These are phyloP conservation scores for Leccinellum albellum DNA, from an alignment of 768 basidiomycete species.

Conservation along the genomic window DNA sequence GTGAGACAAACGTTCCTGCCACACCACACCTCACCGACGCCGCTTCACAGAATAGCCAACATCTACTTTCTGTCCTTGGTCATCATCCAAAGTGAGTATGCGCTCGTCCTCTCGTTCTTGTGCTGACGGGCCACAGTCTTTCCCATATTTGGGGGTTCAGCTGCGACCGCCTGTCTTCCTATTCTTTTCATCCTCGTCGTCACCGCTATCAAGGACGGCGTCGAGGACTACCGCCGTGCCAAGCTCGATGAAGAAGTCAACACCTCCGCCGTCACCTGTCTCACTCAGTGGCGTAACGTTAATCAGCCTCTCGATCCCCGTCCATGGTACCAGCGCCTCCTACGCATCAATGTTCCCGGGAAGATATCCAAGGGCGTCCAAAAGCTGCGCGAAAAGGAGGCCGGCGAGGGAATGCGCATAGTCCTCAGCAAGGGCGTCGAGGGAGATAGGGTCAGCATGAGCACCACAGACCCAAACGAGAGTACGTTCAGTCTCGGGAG, in stretches of 20 bases:
- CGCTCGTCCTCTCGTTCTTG: background rate
- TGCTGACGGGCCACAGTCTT: slow-evolving; percentile 54
- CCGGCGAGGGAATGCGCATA: slow-evolving; percentile 58
- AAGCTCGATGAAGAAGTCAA: slow-evolving; percentile 90
- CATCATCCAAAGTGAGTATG: slow-evolving; percentile 63
- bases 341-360: slow-evolving; percentile 68
- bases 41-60: slow-evolving; percentile 67
- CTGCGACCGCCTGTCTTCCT: slow-evolving; percentile 79
- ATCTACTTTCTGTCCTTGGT: slow-evolving; percentile 87
- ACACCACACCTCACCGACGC: background rate
- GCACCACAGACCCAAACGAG: slow-evolving; percentile 41
- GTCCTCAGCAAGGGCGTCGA: slow-evolving; percentile 49
- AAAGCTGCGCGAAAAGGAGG: slow-evolving; percentile 80
- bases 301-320: slow-evolving; percentile 81
- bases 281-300: slow-evolving; percentile 86
- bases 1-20: slow-evolving; percentile 34
- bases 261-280: slow-evolving; percentile 86
- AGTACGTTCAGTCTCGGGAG: slow-evolving; percentile 40
- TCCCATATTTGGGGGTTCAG: slow-evolving; percentile 84
- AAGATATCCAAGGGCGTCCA: slow-evolving; percentile 81
- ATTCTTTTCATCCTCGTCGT: slow-evolving; percentile 82
- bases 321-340: slow-evolving; percentile 63
- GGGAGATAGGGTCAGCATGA: slow-evolving; percentile 36
- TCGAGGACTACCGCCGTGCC: slow-evolving; percentile 94
- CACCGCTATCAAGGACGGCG: slow-evolving; percentile 92